Evolutionary conservation across 495 filamentous ascomycete species (phyloP).

Genomic region (Aspergillus conjunctus): DNA sequence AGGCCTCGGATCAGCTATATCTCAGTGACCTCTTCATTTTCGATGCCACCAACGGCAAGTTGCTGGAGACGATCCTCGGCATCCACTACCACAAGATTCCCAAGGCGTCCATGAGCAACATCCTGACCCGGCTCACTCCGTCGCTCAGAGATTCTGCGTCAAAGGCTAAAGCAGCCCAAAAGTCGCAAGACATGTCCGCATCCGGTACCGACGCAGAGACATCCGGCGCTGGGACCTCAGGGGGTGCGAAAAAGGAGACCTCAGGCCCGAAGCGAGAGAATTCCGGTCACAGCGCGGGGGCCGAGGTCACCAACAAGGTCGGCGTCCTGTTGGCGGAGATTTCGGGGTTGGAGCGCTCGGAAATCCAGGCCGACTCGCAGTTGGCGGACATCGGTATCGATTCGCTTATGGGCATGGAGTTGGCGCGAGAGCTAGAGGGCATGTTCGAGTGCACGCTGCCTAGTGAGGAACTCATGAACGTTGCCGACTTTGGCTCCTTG

Average conservation of each 20-base stretch:
- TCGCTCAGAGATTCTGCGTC: neutral
- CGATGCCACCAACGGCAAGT: conserved; percentile 35
- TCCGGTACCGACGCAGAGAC: too few species aligned
- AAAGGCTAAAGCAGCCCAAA: neutral
- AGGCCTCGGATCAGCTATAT: conserved; percentile 33
- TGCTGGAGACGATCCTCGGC: conserved; percentile 51
- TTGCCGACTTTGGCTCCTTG: conserved; percentile 20
- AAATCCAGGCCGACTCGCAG: conserved; percentile 38
- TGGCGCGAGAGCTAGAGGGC: conserved; percentile 49
- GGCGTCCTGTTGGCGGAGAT: conserved; percentile 17
- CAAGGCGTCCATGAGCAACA: conserved; percentile 44
- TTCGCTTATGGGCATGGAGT: conserved; percentile 55
- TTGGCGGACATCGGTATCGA: conserved; percentile 55
- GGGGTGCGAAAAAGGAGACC: too few species aligned
- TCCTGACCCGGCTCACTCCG: conserved; percentile 19
- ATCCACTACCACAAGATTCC: conserved; percentile 44
- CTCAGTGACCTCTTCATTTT: conserved; percentile 54
- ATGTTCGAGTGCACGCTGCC: conserved; percentile 41
- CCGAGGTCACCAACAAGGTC: neutral
- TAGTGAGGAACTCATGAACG: conserved; percentile 35
- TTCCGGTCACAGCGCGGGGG: too few species aligned
- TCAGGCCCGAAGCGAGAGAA: too few species aligned
- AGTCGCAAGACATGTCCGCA: neutral
- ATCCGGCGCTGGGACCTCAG: too few species aligned
- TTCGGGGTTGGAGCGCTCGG: conserved; percentile 41